Base-by-base conservation (phyloP, 345 rosid species). In the thale cress (Arabidopsis thaliana) region DNA sequence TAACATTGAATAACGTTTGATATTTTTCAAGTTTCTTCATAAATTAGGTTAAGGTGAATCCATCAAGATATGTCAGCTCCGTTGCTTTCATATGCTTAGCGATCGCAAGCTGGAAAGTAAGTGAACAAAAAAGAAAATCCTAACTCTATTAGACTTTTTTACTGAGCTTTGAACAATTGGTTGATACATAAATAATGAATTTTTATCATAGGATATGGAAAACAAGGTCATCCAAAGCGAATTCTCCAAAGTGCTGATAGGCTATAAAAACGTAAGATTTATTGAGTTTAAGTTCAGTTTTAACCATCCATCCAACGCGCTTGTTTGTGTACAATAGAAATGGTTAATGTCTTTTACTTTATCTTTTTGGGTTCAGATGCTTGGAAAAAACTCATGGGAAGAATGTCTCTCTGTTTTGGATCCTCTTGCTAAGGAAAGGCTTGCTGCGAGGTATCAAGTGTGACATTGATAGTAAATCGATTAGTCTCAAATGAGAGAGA, bases 61-160 rank as follows among this genome's bases (percentile, higher is more conserved):
- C 98, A 55, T 82, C 89, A 2, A 91, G 96, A 36, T 95, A 86
- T 77, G 74, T 88, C 71, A 88, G 82, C 81, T 88, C 97, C 49
- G 90, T 94, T 76, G 90, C 83, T 72, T 86, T 76, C 71, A 83
- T 94, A 87, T 87, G 95, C 84, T 84, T 82, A 84, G 94, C 97
- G 64, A 84, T 94, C 70, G 98, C 97, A 45, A 94, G 97, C 82
- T 94, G 98, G 97, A 83, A 91, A 70, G 98, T 94, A 89, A 85
- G 96, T 41, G 69, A 81, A 16, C 20, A 16, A 16, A 16, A 45
- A 0, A 30, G 13, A 34, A 38, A 12, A 12, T 41, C 45, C n/a
- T 41, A 30, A 24, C 60, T 44, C 44, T 44, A 22, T 57, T 40
- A 14, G 37, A 22, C 41, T 36, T 63, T 13, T 7, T 45, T 2